Evolutionary conservation across 169 alveolate genomes (phyloP).

Genomic region (Eimeria sp.): DNA sequence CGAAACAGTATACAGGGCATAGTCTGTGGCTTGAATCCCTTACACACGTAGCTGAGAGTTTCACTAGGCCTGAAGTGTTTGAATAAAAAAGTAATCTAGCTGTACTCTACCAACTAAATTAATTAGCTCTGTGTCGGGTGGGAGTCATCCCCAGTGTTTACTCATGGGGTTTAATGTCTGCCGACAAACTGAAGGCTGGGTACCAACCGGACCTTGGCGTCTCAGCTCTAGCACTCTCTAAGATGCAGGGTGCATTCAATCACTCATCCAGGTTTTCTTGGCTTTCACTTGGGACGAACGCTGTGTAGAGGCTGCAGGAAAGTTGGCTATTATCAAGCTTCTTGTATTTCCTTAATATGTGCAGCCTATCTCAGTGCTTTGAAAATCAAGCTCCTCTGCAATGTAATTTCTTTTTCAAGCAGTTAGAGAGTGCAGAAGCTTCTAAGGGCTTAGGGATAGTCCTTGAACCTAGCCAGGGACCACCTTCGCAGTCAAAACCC

Average conservation of each 20-base stretch:
- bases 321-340: background rate
- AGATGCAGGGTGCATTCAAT: background rate
- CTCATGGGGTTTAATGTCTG: background rate
- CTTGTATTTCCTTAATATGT: background rate
- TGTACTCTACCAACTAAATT: background rate
- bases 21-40: background rate
- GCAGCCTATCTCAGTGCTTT: background rate
- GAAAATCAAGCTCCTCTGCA: background rate
- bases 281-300: background rate
- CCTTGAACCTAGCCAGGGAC: background rate
- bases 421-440: background rate
- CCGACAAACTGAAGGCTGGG: background rate
- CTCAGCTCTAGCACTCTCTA: background rate
- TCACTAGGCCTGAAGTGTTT: background rate
- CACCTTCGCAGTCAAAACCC: background rate
- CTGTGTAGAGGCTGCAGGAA: background rate
- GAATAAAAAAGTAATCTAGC: background rate
- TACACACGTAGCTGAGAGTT: background rate
- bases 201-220: background rate
- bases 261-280: background rate
- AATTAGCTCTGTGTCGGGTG: background rate
- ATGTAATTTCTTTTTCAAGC: background rate
- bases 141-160: background rate
- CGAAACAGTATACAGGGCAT: background rate
- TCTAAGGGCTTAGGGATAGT: background rate